Evolutionary conservation across 805 yeast genomes (phyloP), one percentile per base, ranked within the genome.

Genomic region (Candida pseudofarinosa): DNA sequence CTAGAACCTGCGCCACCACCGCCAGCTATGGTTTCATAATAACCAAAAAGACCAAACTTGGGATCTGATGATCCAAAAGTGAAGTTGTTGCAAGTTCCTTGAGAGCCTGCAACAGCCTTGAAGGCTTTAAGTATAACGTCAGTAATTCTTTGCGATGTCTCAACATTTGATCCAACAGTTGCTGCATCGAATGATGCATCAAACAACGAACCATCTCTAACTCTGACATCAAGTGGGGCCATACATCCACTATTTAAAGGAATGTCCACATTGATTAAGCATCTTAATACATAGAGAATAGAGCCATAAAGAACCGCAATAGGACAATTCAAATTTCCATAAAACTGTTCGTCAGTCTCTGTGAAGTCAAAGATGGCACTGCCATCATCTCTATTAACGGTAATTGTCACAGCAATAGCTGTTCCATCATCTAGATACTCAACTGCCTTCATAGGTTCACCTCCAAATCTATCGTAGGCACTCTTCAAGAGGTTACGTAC

Each of bases 171-270:
- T 2, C 74, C 76, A 15, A 91, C 97, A 31, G 88, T 95, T 1
- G 97, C 99, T 37, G 95, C 91, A 13, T 86, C 91, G 32, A 76
- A 76, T 15, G 82, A 77, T 1, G 98, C 97, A 19, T 84, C 76
- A 12, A 93, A 67, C 2, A 70, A 56, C 3, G 71, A 60, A 1
- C 65, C 62, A 31, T 56, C 59, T 37, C 71, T 56, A 1, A 69
- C 62, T 2, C 64, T 65, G 19, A 91, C 80, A 5, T 79, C 68
- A 39, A 91, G 79, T 0, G 97, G 97, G 40, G 76, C 69, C 50
- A 91, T 71, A 60, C 97, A 91, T 6, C 99, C 98, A 59, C 89
- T 95, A 59, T 91, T 91, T 56, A 91, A 71, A 0, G 99, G 99
- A 44, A 91, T 89, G 49, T 86, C 89, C 48, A 83, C 88, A 47